Conservation (phyloP, 1,284 basidiomycete species). For the Marasmius oreades region DNA sequence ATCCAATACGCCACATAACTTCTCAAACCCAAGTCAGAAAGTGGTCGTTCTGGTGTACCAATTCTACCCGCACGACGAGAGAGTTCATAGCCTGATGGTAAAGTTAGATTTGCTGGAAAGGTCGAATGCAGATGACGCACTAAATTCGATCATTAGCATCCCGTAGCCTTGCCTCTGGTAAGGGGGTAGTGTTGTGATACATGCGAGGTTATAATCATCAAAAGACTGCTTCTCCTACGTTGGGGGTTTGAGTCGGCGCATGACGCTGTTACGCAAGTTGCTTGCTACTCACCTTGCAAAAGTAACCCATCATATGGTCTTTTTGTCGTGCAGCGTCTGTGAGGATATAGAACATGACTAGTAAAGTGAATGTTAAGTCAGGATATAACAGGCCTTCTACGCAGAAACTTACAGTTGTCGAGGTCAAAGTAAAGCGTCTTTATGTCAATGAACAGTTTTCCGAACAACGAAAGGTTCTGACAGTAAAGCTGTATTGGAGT, state of each 20-base stretch:
- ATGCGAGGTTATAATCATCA: conserved; percentile 96
- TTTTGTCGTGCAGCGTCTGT: conserved; percentile 79
- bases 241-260: background rate
- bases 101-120: background rate
- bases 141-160: conserved; percentile 97
- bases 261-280: background rate
- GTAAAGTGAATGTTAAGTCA: background rate
- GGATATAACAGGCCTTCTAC: conserved; percentile 1
- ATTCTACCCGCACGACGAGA: conserved; percentile 74
- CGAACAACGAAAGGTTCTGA: conserved; percentile 93
- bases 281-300: conserved; percentile 72
- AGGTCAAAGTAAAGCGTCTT: conserved; percentile 97
- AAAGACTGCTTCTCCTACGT: conserved; percentile 89
- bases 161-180: conserved; percentile 91
- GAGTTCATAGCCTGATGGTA: conserved; percentile 77
- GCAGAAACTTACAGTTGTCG: conserved; percentile 62
- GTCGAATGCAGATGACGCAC: conserved; percentile 36
- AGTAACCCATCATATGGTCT: conserved; percentile 90
- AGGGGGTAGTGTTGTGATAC: conserved; percentile 94
- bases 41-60: conserved; percentile 92
- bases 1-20: conserved; percentile 95
- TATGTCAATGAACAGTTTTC: conserved; percentile 98
- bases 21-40: conserved; percentile 89
- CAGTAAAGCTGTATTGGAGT: conserved; percentile 73
- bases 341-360: conserved; percentile 90